These are phyloP conservation scores for Candida silvicultrix DNA, from an alignment of 805 yeast species.

Conservation along the genomic window DNA sequence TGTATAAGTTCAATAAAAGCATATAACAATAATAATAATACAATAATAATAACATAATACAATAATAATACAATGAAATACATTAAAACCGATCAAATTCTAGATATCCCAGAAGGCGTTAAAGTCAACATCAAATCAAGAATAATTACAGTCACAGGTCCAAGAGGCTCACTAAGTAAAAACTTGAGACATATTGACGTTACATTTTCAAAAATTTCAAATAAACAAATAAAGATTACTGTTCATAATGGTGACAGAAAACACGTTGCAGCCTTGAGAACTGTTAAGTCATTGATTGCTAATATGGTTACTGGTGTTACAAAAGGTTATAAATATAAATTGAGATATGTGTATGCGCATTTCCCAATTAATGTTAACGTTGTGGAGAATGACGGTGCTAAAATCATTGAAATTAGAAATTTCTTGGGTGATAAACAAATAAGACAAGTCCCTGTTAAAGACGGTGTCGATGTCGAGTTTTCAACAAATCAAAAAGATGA, in stretches of 20 bases:
- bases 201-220: background rate
- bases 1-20: too few relatives aligned
- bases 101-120: constrained; percentile 52
- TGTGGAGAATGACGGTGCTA: constrained; percentile 67
- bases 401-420: constrained; percentile 94
- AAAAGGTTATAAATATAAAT: constrained; percentile 98
- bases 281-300: constrained; percentile 90
- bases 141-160: constrained; percentile 78
- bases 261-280: constrained; percentile 99
- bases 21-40: too few relatives aligned
- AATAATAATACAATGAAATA: constrained; percentile 50
- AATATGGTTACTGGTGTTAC: constrained; percentile 89
- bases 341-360: constrained; percentile 99
- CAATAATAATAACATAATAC: background rate
- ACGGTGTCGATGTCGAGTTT: constrained; percentile 74
- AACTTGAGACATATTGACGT: constrained; percentile 28
- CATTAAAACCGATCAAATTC: constrained; percentile 80
- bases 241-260: constrained; percentile 99
- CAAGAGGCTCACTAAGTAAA: background rate
- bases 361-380: constrained; percentile 99
- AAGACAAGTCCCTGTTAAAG: constrained; percentile 78
- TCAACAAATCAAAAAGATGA: constrained; percentile 76
- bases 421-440: constrained; percentile 99
- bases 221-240: constrained; percentile 47
- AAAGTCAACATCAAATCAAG: constrained; percentile 74